These are phyloP conservation scores for Termitomyces sp. DNA, from an alignment of 768 basidiomycete genomes.

Conservation along the genomic window DNA sequence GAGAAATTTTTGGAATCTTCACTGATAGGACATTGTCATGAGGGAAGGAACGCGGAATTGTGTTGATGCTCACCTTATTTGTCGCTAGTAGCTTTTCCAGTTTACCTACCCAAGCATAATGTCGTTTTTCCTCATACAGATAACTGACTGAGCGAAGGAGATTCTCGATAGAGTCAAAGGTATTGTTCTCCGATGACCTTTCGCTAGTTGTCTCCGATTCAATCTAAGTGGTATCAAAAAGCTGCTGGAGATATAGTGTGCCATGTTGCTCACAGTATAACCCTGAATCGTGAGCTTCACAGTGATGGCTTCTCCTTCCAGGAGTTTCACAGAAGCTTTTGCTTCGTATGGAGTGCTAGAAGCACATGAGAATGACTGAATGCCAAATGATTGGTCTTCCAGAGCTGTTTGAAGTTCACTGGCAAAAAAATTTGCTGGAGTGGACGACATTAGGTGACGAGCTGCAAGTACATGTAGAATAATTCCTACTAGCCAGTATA, in stretches of 20 bases:
- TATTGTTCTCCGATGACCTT: conserved; percentile 19
- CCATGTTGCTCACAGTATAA: conserved; percentile 45
- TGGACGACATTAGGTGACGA: conserved; percentile 12
- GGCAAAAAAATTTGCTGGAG: conserved; percentile 35
- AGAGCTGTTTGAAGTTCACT: conserved; percentile 56
- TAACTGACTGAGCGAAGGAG: conserved; percentile 56
- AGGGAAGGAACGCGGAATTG: neutral
- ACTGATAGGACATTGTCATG: neutral
- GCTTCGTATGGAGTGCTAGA: conserved; percentile 45
- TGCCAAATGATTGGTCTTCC: conserved; percentile 57
- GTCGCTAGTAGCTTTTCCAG: conserved; percentile 38
- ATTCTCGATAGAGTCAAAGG: conserved; percentile 59
- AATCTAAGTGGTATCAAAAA: conserved; percentile 7
- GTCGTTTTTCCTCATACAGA: conserved; percentile 46
- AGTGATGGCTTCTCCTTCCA: conserved; percentile 51
- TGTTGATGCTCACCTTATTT: neutral
- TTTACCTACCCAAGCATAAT: conserved; percentile 46
- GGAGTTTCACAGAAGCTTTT: conserved; percentile 48
- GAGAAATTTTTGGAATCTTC: neutral
- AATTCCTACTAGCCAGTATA: too few relatives aligned
- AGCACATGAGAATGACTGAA: conserved; percentile 44
- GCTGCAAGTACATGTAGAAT: neutral
- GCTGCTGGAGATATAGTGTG: neutral
- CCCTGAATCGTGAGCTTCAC: conserved; percentile 53
- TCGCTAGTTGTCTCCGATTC: conserved; percentile 4